Percentiles rank a stretch among this genome's conserved stretches.
phyloP scores from a whole-genome alignment of 768 basidiomycete species.

The Russula virescens region DNA sequence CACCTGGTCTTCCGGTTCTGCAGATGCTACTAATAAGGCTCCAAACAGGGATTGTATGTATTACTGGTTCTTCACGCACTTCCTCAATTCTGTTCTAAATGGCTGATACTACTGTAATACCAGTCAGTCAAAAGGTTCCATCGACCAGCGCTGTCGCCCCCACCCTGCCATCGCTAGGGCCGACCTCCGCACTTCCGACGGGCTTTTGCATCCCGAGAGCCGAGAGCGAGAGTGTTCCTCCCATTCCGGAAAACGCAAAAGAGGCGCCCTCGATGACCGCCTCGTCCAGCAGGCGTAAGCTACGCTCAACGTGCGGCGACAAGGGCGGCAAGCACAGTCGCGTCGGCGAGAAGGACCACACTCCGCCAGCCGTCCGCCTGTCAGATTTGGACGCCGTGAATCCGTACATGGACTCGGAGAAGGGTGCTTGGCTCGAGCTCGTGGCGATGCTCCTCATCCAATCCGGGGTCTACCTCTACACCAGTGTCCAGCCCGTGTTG shows the following conservation, averaged over 20 bases:
- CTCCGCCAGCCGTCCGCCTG: conserved; percentile 69
- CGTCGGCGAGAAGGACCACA: conserved; percentile 49
- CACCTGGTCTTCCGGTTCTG: too few species aligned
- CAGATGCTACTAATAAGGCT: too few species aligned
- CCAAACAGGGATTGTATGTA: too few species aligned
- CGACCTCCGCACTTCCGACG: conserved; percentile 12
- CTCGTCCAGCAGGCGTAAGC: conserved; percentile 53
- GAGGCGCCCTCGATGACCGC: conserved; percentile 25
- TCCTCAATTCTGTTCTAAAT: too few species aligned
- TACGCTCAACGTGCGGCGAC: conserved; percentile 49
- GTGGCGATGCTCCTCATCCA: conserved; percentile 93
- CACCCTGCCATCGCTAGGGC: too few species aligned
- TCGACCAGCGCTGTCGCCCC: conserved; percentile 23
- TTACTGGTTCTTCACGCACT: too few species aligned
- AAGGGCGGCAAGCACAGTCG: conserved; percentile 53
- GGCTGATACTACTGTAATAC: too few species aligned
- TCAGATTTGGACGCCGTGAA: conserved; percentile 88
- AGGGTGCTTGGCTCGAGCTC: conserved; percentile 92
- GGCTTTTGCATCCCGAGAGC: conserved; percentile 10
- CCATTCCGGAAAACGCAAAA: neutral
- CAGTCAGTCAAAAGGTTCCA: too few species aligned
- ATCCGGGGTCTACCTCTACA: conserved; percentile 91
- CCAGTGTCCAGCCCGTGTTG: conserved; percentile 87
- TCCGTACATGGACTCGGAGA: conserved; percentile 77
- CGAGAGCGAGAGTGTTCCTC: too few species aligned